Conservation (phyloP, 805 yeast species). For the Pichia insulana region DNA sequence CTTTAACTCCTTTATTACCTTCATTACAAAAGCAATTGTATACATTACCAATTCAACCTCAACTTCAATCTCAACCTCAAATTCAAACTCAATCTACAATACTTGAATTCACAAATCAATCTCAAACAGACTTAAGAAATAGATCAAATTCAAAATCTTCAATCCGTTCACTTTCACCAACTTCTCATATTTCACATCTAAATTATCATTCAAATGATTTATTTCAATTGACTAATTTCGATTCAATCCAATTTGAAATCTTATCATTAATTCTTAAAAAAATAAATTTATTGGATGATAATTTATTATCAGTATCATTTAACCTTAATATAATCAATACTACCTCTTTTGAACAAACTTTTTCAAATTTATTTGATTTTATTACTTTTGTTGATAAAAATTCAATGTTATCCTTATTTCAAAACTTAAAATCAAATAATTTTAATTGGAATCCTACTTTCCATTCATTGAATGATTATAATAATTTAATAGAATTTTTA, state of each 20-base stretch:
- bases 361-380: not conserved
- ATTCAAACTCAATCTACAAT: not conserved
- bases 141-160: too few relatives aligned
- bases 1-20: too few relatives aligned
- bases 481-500: conserved; percentile 36
- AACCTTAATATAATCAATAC: not conserved
- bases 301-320: not conserved
- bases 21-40: too few relatives aligned
- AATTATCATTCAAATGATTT: not conserved
- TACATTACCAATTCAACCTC: not conserved
- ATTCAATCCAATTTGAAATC: conserved; percentile 4
- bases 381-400: conserved; percentile 5
- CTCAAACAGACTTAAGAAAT: too few relatives aligned
- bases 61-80: not conserved
- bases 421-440: conserved; percentile 18
- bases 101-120: too few relatives aligned
- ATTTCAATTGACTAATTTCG: not conserved
- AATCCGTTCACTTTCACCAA: too few relatives aligned
- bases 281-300: conserved; percentile 5
- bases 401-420: conserved; percentile 15
- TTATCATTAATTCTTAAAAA: conserved; percentile 2
- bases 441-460: conserved; percentile 16
- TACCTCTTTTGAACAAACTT: not conserved
- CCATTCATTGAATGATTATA: conserved; percentile 16
- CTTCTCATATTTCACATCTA: not conserved